Conservation (phyloP, 140 eudicot genomes). For the Anethum foeniculum region DNA sequence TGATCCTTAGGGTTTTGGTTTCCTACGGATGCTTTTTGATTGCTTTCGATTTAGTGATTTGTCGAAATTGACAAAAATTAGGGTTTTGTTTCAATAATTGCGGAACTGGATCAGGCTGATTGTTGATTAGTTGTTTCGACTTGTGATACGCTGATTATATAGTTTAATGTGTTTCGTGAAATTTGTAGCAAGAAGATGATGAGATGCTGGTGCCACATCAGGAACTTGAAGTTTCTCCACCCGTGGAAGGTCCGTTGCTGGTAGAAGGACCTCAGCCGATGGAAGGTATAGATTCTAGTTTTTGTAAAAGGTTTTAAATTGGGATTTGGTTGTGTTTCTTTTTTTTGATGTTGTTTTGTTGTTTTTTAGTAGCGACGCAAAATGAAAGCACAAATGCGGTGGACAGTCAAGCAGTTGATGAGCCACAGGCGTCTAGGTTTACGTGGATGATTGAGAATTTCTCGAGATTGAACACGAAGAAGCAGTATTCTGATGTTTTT, state of each 20-base stretch:
- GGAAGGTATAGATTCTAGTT: conserved; percentile 25
- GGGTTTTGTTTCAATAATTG: conserved; percentile 22
- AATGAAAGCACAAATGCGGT: conserved; percentile 43
- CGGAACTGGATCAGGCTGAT: conserved; percentile 15
- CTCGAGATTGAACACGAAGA: conserved; percentile 58
- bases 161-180: background rate
- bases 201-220: conserved; percentile 93
- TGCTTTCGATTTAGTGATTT: conserved; percentile 9
- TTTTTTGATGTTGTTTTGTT: conserved; percentile 13
- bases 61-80: conserved; percentile 11
- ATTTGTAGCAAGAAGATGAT: conserved; percentile 74
- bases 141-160: background rate
- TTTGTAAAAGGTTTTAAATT: background rate
- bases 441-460: conserved; percentile 86
- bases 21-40: background rate
- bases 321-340: background rate
- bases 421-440: conserved; percentile 74
- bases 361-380: conserved; percentile 37
- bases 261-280: conserved; percentile 44
- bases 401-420: conserved; percentile 77
- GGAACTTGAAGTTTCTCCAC: conserved; percentile 59
- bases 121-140: background rate
- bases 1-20: conserved; percentile 8
- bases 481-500: conserved; percentile 77
- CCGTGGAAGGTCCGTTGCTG: conserved; percentile 58